Percentiles rank a stretch among this genome's conserved stretches.
Conservation (phyloP, 1,139 yeast species). For the Martiniozyma asiatica region DNA sequence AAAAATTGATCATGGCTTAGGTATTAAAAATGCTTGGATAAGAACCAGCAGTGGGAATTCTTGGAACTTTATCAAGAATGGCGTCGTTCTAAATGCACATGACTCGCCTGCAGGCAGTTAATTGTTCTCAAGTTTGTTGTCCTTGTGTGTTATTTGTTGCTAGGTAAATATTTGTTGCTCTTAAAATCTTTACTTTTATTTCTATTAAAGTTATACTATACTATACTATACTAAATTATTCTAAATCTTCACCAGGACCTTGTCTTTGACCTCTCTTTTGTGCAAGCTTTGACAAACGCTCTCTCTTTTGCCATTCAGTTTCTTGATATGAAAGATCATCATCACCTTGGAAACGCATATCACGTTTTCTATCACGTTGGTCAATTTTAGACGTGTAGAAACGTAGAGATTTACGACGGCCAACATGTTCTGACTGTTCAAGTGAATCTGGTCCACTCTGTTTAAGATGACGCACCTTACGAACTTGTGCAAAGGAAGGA, state of each 20-base stretch:
- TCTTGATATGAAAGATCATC: slow-evolving; percentile 88
- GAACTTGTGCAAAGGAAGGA: slow-evolving; percentile 11
- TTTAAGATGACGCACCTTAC: slow-evolving; percentile 26
- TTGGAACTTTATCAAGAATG: too few relatives aligned
- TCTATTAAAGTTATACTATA: too few relatives aligned
- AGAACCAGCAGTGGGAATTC: too few relatives aligned
- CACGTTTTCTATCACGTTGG: slow-evolving; percentile 49
- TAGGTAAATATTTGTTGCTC: too few relatives aligned
- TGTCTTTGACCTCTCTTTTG: slow-evolving; percentile 61
- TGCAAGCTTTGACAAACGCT: slow-evolving; percentile 78
- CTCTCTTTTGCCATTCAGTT: slow-evolving; percentile 79
- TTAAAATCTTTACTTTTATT: neutral
- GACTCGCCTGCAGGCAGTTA: too few relatives aligned
- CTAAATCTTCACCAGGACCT: slow-evolving; percentile 5
- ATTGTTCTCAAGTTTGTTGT: too few relatives aligned
- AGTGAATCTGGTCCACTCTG: slow-evolving; percentile 41
- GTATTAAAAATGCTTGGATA: too few relatives aligned
- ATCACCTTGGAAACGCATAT: slow-evolving; percentile 64
- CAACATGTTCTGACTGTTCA: slow-evolving; percentile 76
- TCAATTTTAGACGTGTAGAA: slow-evolving; percentile 96
- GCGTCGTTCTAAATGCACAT: too few relatives aligned
- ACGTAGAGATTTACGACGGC: slow-evolving; percentile 73
- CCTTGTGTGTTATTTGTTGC: too few relatives aligned
- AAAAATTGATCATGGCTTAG: too few relatives aligned
- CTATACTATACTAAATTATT: too few relatives aligned